These are phyloP conservation scores for Alternaria sp. DNA, from an alignment of 2,329 filamentous ascomycete species.

Conservation along the genomic window DNA sequence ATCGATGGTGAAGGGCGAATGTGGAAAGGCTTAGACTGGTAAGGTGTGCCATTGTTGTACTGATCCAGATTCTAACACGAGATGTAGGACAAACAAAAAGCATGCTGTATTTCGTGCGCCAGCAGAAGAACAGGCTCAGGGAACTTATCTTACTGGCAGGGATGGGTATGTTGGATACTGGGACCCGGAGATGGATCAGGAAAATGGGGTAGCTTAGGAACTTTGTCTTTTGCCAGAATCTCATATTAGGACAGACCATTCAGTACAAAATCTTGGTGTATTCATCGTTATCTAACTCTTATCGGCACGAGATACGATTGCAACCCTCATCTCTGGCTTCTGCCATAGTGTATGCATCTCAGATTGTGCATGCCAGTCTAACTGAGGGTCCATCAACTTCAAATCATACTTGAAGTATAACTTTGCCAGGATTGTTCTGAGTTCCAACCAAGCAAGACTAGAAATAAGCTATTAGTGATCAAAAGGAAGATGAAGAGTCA, in stretches of 20 bases:
- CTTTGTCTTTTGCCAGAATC: no score
- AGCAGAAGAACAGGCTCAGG: not conserved
- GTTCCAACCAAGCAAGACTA: slow-evolving; percentile 3
- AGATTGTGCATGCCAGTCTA: not conserved
- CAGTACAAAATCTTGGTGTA: not conserved
- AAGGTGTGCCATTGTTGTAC: not conserved
- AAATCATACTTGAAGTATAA: not conserved
- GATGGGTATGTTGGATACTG: not conserved
- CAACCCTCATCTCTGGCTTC: not conserved
- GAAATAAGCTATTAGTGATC: not conserved
- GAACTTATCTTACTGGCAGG: not conserved
- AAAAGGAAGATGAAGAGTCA: not conserved
- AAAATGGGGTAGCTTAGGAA: not conserved
- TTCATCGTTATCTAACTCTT: not conserved
- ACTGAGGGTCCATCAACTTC: not conserved
- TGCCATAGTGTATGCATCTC: slow-evolving; percentile 3
- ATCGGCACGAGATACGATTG: not conserved
- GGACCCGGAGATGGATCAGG: not conserved
- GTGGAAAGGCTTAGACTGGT: not conserved
- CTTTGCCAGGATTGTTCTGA: not conserved
- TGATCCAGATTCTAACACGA: not conserved
- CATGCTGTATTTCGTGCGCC: not conserved
- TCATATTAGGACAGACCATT: no score
- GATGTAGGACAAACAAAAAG: not conserved
- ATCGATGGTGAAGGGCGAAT: not conserved